phyloP scores from a whole-genome alignment of 305 asterid genomes.

The Fraxinus floribunda region DNA sequence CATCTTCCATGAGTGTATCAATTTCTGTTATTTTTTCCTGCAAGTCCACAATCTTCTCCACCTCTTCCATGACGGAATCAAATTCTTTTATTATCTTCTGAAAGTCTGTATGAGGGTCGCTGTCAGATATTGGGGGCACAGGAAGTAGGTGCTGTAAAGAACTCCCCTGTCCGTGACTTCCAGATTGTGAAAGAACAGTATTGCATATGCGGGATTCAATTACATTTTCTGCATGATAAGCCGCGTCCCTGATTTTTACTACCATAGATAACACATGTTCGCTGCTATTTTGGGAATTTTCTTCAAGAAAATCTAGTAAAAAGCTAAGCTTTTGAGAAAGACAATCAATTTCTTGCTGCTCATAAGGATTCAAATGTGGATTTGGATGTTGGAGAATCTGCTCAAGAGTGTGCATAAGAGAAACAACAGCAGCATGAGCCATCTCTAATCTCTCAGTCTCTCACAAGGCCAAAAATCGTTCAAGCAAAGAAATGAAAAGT shows the following conservation, averaged over 20 bases:
- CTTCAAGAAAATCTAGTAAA: not conserved
- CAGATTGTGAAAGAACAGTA: not conserved
- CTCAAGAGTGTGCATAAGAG: conserved; percentile 1
- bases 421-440: conserved; percentile 10
- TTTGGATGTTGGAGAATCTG: not conserved
- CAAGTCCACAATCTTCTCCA: too few relatives aligned
- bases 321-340: conserved; percentile 17
- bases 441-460: conserved; percentile 1
- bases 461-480: conserved; percentile 20
- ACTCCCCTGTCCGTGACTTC: too few relatives aligned
- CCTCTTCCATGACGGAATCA: not conserved
- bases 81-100: too few relatives aligned
- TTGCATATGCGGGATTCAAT: not conserved
- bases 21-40: too few relatives aligned
- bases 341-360: not conserved
- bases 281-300: not conserved
- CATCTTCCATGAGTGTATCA: too few relatives aligned
- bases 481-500: too few relatives aligned
- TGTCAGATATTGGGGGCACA: too few relatives aligned
- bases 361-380: not conserved
- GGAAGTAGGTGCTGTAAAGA: not conserved
- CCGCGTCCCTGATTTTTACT: not conserved
- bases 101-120: too few relatives aligned
- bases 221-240: not conserved
- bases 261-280: not conserved